Conservation (phyloP, 2,329 filamentous ascomycete genomes). For the Fusarium pilosicola region DNA sequence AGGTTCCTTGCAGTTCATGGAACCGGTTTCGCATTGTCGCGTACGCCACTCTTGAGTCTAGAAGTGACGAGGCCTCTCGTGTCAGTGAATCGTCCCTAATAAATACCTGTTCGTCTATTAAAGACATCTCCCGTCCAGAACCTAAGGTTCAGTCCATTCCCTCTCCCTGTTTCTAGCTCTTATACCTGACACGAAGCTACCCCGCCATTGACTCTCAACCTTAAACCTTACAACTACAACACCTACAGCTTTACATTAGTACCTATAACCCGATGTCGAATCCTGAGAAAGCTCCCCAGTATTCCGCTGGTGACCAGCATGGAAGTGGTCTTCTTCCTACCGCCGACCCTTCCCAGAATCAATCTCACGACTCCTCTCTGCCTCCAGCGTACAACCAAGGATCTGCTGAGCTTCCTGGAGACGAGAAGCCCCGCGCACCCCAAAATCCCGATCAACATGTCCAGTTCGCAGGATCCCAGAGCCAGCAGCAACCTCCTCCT, state of each 20-base stretch:
- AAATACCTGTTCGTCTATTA: conserved; percentile 12
- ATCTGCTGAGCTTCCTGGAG: conserved; percentile 25
- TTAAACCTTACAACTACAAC: conserved; percentile 16
- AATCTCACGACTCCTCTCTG: conserved; percentile 21
- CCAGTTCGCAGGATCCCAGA: neutral
- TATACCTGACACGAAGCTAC: conserved; percentile 23
- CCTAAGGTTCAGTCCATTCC: neutral
- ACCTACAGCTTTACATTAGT: neutral
- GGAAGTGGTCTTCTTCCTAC: conserved; percentile 28
- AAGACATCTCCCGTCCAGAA: neutral
- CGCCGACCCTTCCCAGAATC: conserved; percentile 24
- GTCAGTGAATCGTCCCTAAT: neutral
- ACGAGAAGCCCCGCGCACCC: conserved; percentile 11
- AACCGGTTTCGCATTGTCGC: conserved; percentile 35
- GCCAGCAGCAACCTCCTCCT: conserved; percentile 14
- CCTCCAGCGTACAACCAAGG: conserved; percentile 31
- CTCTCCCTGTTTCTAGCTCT: conserved; percentile 3
- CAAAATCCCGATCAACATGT: neutral
- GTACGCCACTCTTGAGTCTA: conserved; percentile 14
- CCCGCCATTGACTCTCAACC: conserved; percentile 29
- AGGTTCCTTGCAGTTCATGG: conserved; percentile 14
- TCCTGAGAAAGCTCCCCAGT: conserved; percentile 35
- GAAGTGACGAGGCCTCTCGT: conserved; percentile 38
- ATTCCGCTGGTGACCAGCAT: conserved; percentile 25
- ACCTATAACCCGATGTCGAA: conserved; percentile 27